Conservation (phyloP, 2,329 filamentous ascomycete species). For the Beauveria sp. region DNA sequence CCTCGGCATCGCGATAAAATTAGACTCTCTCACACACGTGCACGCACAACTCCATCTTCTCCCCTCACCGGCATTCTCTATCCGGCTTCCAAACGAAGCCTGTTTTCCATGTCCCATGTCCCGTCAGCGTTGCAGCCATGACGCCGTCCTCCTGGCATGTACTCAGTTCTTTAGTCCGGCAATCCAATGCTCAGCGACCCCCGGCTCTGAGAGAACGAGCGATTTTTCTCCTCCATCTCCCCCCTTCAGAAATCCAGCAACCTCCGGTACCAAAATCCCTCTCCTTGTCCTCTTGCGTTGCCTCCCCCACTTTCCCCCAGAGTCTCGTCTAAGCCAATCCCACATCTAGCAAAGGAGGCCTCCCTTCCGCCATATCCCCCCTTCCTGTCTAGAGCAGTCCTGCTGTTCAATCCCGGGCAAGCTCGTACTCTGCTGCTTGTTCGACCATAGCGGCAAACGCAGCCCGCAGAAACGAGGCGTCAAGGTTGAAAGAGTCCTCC, state of each 20-base stretch:
- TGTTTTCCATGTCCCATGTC: neutral
- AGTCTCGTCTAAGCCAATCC: neutral
- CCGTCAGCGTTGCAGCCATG: neutral
- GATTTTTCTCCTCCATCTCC: conserved; percentile 11
- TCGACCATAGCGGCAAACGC: neutral
- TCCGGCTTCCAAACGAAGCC: neutral
- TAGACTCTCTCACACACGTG: neutral
- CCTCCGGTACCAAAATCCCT: neutral
- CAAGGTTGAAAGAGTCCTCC: too few species aligned
- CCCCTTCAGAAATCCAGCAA: neutral
- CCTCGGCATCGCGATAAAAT: neutral
- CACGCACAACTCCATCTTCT: neutral
- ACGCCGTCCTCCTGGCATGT: conserved; percentile 31
- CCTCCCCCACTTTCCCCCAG: too few species aligned
- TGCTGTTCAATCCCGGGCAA: neutral
- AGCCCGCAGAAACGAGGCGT: neutral
- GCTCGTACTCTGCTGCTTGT: neutral
- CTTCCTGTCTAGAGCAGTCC: neutral
- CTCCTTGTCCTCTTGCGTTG: neutral
- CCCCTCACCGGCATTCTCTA: neutral
- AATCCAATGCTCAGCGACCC: conserved; percentile 48
- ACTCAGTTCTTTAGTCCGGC: conserved; percentile 57
- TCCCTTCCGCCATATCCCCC: neutral
- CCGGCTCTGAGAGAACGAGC: conserved; percentile 58
- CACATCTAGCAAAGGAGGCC: neutral